Evolutionary conservation across 2,329 filamentous ascomycete species (phyloP), one percentile per base, ranked within the genome.

Genomic region (Myriosclerotinia curreyana): DNA sequence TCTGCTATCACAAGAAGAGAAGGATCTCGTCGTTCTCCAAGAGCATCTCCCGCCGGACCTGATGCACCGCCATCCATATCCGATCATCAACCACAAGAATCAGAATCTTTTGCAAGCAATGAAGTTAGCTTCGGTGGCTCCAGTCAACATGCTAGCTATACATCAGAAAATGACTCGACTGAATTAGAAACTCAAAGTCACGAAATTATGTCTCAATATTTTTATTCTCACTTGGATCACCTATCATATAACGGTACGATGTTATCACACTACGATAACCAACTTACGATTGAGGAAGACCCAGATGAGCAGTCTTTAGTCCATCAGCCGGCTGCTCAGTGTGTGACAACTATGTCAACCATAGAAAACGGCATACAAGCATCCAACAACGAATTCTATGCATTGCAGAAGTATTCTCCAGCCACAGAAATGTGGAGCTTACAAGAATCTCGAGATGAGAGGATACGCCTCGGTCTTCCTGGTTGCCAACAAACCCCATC

Each of bases 371-470:
- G 11, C 40, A 17, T 56, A 17, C 54, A 34, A 34, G 25, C 11
- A 34, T 9, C 54, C 4, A 34, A 3, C 12, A 8, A n/a, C 31
- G 40, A 46, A 56, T 0, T 34, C 7, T 1, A 34, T 9, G 12
- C 28, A 34, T 3, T 34, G 25, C 25, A 56, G 6, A 22, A 2
- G 5, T 56, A 44, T 56, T 46, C 54, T 7, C 54, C 54, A 46
- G n/a, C 54, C 28, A 56, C 17, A 44, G 54, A 56, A 22, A 56
- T 56, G 12, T 56, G 54, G 40, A 34, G 9, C 34, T 11, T 15
- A 25, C 25, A 56, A 5, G 40, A 56, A n/a, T 56, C 54, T 56
- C 25, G 28, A 46, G 54, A 56, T 22, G 54, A 56, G 34, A 56
- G 54, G 20, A 56, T 56, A 46, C 54, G 40, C 22, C 54, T 56